These are phyloP conservation scores for Mortierella hygrophila DNA, from an alignment of 192 early-diverging fungal genomes.

Conservation along the genomic window DNA sequence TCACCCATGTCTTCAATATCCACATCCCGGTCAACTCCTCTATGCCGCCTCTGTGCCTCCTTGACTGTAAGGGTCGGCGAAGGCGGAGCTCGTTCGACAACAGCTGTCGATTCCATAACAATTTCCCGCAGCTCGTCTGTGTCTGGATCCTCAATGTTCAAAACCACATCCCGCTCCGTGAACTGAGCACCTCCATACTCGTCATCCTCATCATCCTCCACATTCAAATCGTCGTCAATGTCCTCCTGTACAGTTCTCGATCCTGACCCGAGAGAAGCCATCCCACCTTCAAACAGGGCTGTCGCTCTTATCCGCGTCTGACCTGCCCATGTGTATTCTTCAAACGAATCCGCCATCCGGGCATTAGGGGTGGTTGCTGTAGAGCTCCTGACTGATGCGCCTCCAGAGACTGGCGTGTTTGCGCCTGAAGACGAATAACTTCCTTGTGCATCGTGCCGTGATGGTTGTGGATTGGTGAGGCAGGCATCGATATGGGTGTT, in stretches of 20 bases:
- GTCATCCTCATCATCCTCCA: conserved; percentile 83
- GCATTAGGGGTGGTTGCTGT: conserved; percentile 22
- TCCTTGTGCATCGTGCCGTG: conserved; percentile 19
- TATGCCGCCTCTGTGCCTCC: conserved; percentile 13
- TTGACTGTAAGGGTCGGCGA: conserved; percentile 8
- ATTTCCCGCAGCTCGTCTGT: conserved; percentile 56
- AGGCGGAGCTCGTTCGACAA: conserved; percentile 17
- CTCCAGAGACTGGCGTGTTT: conserved; percentile 22
- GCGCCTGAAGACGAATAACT: conserved; percentile 20
- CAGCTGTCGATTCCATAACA: conserved; percentile 54
- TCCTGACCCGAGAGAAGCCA: conserved; percentile 60
- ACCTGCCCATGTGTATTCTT: conserved; percentile 88
- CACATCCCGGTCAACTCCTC: conserved; percentile 14
- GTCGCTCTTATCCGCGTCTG: conserved; percentile 83
- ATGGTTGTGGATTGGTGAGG: conserved; percentile 57
- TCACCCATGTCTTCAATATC: conserved; percentile 35
- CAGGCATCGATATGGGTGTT: conserved; percentile 87
- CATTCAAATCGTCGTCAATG: conserved; percentile 85
- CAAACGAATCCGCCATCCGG: conserved; percentile 59
- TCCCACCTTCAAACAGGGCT: conserved; percentile 85
- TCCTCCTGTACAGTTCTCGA: conserved; percentile 62
- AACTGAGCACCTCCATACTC: conserved; percentile 83
- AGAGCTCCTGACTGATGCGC: conserved; percentile 19
- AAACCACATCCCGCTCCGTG: conserved; percentile 75
- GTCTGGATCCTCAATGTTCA: conserved; percentile 56